Percentiles rank a stretch among this genome's conserved stretches.
These are phyloP conservation scores for Bondarzewia mesenterica DNA, from an alignment of 1,284 basidiomycete species.

Conservation along the genomic window DNA sequence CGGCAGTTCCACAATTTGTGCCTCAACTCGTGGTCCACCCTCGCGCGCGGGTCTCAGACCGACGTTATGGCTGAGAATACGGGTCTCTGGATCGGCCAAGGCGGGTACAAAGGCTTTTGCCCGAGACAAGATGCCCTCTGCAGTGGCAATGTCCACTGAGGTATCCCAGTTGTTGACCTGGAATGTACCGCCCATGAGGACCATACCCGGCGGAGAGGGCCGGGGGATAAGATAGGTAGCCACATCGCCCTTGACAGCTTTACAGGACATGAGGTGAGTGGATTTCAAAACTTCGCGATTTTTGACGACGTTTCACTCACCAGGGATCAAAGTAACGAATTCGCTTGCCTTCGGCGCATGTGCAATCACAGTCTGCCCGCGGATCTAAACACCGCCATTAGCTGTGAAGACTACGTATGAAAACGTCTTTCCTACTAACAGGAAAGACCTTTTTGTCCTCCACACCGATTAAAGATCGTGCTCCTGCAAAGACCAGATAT, in stretches of 20 bases:
- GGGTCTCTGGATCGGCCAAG: constrained; percentile 27
- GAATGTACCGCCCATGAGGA: constrained; percentile 50
- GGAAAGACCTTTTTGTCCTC: constrained; percentile 70
- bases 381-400: constrained; percentile 28
- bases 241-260: constrained; percentile 14
- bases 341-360: constrained; percentile 55
- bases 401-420: background rate
- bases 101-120: constrained; percentile 30
- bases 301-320: constrained; percentile 12
- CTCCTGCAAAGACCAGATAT: constrained; percentile 33
- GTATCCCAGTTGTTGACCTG: constrained; percentile 39
- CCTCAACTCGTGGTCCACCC: constrained; percentile 63
- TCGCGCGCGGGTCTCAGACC: constrained; percentile 66
- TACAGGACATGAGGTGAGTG: constrained; percentile 1
- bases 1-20: constrained; percentile 39
- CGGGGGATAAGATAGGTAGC: constrained; percentile 50
- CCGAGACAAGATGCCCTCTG: constrained; percentile 36
- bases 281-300: background rate
- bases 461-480: constrained; percentile 71
- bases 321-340: constrained; percentile 19
- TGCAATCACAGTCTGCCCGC: constrained; percentile 81
- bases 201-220: constrained; percentile 28
- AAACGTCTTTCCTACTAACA: background rate
- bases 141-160: constrained; percentile 34
- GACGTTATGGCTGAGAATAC: constrained; percentile 52